Evolutionary conservation across 2,329 filamentous ascomycete genomes (phyloP).

Genomic region (Botrytis sinoallii): DNA sequence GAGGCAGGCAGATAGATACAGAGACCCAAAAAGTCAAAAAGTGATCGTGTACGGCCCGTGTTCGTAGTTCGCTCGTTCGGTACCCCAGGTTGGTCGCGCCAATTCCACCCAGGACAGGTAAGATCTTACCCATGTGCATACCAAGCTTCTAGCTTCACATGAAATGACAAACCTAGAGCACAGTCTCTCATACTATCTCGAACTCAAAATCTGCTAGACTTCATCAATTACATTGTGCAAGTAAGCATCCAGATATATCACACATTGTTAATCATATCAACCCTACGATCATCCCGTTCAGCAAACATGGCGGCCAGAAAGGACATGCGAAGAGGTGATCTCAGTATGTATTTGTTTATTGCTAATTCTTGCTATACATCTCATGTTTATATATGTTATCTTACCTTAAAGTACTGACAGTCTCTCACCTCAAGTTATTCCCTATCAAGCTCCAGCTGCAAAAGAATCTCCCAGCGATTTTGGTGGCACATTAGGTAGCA

Average conservation of each 20-base stretch:
- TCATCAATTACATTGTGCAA: not conserved
- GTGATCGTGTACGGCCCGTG: not conserved
- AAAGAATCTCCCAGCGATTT: constrained; percentile 66
- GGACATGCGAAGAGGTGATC: constrained; percentile 71
- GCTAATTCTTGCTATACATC: not conserved
- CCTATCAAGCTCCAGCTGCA: constrained; percentile 73
- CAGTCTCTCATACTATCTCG: not conserved
- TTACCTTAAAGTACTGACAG: not conserved
- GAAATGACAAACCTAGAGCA: not conserved
- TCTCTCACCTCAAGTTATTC: constrained; percentile 66
- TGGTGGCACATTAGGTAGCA: constrained; percentile 67
- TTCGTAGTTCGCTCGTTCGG: not conserved
- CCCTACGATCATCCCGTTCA: not conserved
- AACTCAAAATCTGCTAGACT: not conserved
- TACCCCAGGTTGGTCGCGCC: not conserved
- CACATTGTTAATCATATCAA: not conserved
- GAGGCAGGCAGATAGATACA: not conserved
- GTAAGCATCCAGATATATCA: not conserved
- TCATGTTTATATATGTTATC: not conserved
- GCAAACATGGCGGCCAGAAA: constrained; percentile 57
- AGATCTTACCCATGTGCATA: not conserved
- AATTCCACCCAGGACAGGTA: not conserved
- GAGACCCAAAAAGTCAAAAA: not conserved
- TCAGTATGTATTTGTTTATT: constrained; percentile 52
- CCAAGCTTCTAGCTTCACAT: not conserved